Evolutionary conservation across 192 early-diverging fungal genomes (phyloP).

Genomic region (Linnemannia elongata): DNA sequence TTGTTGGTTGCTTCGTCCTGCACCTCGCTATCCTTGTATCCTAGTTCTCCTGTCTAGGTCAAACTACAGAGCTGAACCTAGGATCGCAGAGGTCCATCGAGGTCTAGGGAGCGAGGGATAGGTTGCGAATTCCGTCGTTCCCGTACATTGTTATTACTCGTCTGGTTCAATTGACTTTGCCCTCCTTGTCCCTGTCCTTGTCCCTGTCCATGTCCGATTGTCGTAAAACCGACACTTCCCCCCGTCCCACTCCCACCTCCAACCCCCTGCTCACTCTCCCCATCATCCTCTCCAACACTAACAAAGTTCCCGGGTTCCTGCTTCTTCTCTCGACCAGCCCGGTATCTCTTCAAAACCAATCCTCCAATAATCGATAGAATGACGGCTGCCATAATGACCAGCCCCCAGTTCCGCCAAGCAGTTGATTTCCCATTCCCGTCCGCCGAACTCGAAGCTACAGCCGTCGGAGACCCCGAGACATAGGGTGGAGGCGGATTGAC

Average conservation of each 20-base stretch:
- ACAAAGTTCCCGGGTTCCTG: conserved; percentile 43
- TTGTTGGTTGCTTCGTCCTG: background rate
- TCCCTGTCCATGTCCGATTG: conserved; percentile 14
- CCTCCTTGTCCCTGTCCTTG: background rate
- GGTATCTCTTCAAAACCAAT: conserved; percentile 14
- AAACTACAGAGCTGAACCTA: background rate
- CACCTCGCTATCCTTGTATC: background rate
- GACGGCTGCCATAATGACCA: conserved; percentile 8
- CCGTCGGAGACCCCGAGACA: background rate
- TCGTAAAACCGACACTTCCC: conserved; percentile 24
- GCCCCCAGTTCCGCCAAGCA: conserved; percentile 26
- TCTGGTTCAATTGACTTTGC: conserved; percentile 8
- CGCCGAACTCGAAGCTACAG: background rate
- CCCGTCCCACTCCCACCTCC: conserved; percentile 2
- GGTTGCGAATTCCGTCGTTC: conserved; percentile 48
- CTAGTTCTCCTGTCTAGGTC: background rate
- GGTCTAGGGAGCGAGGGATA: conserved; percentile 31
- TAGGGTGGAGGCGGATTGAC: conserved; percentile 23
- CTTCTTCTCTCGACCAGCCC: conserved; percentile 36
- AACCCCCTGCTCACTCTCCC: background rate
- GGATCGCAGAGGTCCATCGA: conserved; percentile 11
- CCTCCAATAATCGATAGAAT: conserved; percentile 23
- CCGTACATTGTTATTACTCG: conserved; percentile 18
- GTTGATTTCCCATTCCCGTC: conserved; percentile 13
- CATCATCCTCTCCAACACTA: conserved; percentile 35